phyloP scores from a whole-genome alignment of 176 grass and related monocot genomes.

The Carex pumila region DNA sequence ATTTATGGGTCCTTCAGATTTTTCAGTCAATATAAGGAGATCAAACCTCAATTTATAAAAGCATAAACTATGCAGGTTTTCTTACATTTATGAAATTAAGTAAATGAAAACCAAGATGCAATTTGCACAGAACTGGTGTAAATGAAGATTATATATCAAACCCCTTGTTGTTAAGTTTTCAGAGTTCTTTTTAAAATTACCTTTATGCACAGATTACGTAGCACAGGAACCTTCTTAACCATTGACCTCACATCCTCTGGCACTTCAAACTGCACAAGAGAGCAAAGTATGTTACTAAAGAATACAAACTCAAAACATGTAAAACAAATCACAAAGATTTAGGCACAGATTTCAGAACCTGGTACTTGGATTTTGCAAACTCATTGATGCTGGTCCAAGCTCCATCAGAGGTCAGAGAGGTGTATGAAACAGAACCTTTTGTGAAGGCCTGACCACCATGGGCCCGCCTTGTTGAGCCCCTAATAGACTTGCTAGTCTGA shows the following conservation, averaged over 20 bases:
- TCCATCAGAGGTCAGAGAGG: conserved; percentile 49
- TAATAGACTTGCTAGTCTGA: conserved; percentile 34
- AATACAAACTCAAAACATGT: conserved; percentile 2
- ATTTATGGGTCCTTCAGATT: neutral
- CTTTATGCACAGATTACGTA: conserved; percentile 95
- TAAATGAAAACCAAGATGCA: neutral
- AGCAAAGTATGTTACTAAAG: conserved; percentile 8
- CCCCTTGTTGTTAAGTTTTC: neutral
- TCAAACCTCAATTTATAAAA: neutral
- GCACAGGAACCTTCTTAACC: conserved; percentile 56
- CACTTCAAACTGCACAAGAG: conserved; percentile 65
- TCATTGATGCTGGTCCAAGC: conserved; percentile 71
- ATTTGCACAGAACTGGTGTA: neutral
- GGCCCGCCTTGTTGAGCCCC: conserved; percentile 37
- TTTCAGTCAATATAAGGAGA: neutral
- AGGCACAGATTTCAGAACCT: conserved; percentile 36
- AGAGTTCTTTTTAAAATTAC: conserved; percentile 23
- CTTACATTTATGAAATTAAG: neutral
- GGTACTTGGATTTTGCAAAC: conserved; percentile 82
- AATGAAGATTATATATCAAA: neutral
- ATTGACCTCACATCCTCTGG: conserved; percentile 50
- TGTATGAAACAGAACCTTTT: conserved; percentile 37
- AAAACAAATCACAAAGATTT: neutral
- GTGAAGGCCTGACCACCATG: conserved; percentile 34
- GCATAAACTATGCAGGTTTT: neutral